Evolutionary conservation across 2,329 filamentous ascomycete genomes (phyloP), one percentile per base, ranked within the genome.

Genomic region (Fusarium sp.): DNA sequence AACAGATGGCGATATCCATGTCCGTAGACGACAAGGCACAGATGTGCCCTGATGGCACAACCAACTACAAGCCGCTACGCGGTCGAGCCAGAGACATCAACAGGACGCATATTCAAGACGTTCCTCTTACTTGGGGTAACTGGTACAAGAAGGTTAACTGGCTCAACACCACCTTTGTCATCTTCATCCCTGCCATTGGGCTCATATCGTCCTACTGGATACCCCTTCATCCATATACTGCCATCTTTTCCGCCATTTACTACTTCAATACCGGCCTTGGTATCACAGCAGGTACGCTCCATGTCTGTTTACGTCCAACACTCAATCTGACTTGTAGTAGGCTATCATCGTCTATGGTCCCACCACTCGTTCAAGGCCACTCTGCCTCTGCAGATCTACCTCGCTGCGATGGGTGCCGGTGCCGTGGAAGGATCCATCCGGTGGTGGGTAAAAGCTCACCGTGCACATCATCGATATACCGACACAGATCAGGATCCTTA

Each of bases 141-240:
- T 96, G 93, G 94, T 92, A 95, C 85, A 93, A 95, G 86, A 95
- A 98, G 81, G 89, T 98, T 87, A 94, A 97, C 89, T 98, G 95
- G 94, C 89, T 98, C 76, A 98, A 97, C 83, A 92, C 94, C 72
- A 89, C 88, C 71, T 89, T 98, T 82, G 95, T 97, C 81, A 83
- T 97, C 75, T 87, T 93, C 76, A 89, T 97, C 54, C 95, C 95
- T 42, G 71, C 95, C 57, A 87, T 89, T 67, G 95, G 95, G 72
- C 89, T 93, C 80, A 84, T 96, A 77, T 88, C 90, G 63, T 88
- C 94, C 59, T 91, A 93, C 84, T 97, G 93, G 92, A 92, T 94
- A 52, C 93, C 94, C 64, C 85, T 96, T 38, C 87, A 90, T 58
- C 83, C 87, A 73, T 90, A 94, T 84, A 97, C 94, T 4, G 89